Percentiles rank a stretch among this genome's conserved stretches.
Conservation (phyloP, 2,329 filamentous ascomycete species). For the Aspergillus sp. region DNA sequence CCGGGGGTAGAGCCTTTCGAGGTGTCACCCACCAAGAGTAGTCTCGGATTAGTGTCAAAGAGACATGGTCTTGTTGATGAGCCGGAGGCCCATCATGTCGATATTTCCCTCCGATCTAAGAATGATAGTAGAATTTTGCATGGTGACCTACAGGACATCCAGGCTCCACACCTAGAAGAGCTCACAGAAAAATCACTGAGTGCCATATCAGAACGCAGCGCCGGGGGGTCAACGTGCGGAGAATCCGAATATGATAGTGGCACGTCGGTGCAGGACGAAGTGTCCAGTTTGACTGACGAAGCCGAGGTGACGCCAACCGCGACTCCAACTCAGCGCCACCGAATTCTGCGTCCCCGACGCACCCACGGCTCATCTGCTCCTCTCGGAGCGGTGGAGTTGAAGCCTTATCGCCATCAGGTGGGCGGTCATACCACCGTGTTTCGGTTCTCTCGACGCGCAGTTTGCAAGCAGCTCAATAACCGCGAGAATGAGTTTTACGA, state of each 20-base stretch:
- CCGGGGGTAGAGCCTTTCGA: slow-evolving; percentile 24
- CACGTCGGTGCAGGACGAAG: slow-evolving; percentile 47
- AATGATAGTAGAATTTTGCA: slow-evolving; percentile 61
- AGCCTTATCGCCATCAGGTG: slow-evolving; percentile 96
- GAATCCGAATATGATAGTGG: slow-evolving; percentile 47
- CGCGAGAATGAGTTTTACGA: slow-evolving; percentile 99
- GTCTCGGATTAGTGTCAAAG: slow-evolving; percentile 29
- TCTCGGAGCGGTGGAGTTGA: slow-evolving; percentile 88
- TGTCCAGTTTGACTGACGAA: slow-evolving; percentile 56
- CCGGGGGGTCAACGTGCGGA: slow-evolving; percentile 39
- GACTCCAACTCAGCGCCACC: slow-evolving; percentile 37
- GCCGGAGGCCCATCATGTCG: slow-evolving; percentile 52
- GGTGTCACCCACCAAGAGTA: slow-evolving; percentile 24
- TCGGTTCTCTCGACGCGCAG: slow-evolving; percentile 89
- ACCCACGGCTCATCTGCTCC: slow-evolving; percentile 47
- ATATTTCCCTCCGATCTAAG: slow-evolving; percentile 61
- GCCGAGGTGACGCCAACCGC: slow-evolving; percentile 49
- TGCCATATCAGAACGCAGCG: slow-evolving; percentile 36
- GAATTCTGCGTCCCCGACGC: slow-evolving; percentile 26
- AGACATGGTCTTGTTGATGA: slow-evolving; percentile 23
- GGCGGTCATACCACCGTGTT: slow-evolving; percentile 95
- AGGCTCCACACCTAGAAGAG: slow-evolving; percentile 38
- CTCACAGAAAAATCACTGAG: slow-evolving; percentile 35
- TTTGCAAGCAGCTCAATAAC: slow-evolving; percentile 98
- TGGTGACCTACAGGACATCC: slow-evolving; percentile 53